Percentiles rank a stretch among this genome's conserved stretches.
These are phyloP conservation scores for Volutella citrinella DNA, from an alignment of 2,329 filamentous ascomycete genomes.

Conservation along the genomic window DNA sequence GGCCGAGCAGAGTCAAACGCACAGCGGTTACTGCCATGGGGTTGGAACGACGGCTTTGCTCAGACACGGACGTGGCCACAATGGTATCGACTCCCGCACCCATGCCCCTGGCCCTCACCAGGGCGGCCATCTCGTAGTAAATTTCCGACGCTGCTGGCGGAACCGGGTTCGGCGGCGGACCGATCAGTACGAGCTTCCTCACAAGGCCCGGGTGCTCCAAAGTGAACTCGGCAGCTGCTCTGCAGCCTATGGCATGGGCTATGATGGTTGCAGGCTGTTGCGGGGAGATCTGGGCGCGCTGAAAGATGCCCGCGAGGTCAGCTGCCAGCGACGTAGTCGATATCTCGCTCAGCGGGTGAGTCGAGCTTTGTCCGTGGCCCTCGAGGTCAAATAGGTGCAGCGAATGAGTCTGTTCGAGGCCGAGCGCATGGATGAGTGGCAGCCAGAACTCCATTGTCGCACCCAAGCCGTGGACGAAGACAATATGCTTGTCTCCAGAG, in stretches of 20 bases:
- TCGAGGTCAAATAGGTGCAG: slow-evolving; percentile 52
- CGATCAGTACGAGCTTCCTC: slow-evolving; percentile 43
- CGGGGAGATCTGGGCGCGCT: slow-evolving; percentile 26
- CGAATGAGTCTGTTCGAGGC: slow-evolving; percentile 7
- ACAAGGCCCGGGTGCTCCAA: slow-evolving; percentile 37
- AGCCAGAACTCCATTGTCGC: slow-evolving; percentile 42
- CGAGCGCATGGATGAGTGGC: slow-evolving; percentile 39
- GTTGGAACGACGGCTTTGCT: slow-evolving; percentile 22
- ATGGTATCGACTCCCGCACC: slow-evolving; percentile 38
- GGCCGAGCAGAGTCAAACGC: slow-evolving; percentile 40
- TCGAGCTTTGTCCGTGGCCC: slow-evolving; percentile 53
- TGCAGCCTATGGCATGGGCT: slow-evolving; percentile 50
- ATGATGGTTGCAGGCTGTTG: slow-evolving; percentile 37
- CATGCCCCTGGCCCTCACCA: slow-evolving; percentile 44
- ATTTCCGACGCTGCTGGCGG: slow-evolving; percentile 31
- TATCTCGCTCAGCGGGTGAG: slow-evolving; percentile 39
- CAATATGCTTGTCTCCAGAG: slow-evolving; percentile 24
- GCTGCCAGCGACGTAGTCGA: slow-evolving; percentile 41
- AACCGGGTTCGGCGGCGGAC: slow-evolving; percentile 44
- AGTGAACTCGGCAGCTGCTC: slow-evolving; percentile 44
- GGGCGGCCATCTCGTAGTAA: slow-evolving; percentile 31
- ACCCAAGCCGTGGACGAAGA: slow-evolving; percentile 56
- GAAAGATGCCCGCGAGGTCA: slow-evolving; percentile 40
- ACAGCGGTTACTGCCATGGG: slow-evolving; percentile 40
- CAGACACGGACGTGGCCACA: slow-evolving; percentile 16